Conservation (phyloP, 495 filamentous ascomycete species). For the Penicillium chermesinum region DNA sequence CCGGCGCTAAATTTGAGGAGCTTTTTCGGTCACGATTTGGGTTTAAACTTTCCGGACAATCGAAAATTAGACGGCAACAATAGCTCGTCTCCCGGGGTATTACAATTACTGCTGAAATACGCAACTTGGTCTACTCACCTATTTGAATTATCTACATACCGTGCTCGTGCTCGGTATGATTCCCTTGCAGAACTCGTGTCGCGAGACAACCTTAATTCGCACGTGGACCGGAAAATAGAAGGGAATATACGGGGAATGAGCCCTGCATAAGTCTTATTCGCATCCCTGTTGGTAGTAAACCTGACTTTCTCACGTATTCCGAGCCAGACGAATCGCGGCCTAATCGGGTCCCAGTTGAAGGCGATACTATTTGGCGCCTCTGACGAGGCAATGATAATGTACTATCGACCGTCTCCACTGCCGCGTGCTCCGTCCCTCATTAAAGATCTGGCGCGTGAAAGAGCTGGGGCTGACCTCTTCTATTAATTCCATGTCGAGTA, state of each 20-base stretch:
- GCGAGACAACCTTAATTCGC: neutral
- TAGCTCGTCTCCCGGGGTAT: too few species aligned
- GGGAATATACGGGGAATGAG: neutral
- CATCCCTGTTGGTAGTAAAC: too few species aligned
- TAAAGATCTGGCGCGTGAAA: neutral
- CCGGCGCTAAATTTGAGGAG: too few species aligned
- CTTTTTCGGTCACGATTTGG: neutral
- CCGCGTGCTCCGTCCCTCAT: neutral
- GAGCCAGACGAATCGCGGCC: too few species aligned
- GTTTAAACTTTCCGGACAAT: neutral
- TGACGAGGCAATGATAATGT: neutral
- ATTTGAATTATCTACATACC: neutral
- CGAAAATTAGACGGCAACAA: neutral
- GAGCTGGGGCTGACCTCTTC: neutral
- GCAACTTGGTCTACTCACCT: too few species aligned
- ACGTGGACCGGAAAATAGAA: neutral
- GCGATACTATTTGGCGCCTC: constrained; percentile 4
- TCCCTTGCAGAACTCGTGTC: neutral
- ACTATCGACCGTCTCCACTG: neutral
- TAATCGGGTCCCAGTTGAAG: too few species aligned
- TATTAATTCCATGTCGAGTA: neutral
- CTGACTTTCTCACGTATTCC: too few species aligned
- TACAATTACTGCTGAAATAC: too few species aligned
- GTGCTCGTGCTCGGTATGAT: neutral
- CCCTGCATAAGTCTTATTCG: too few species aligned